Conservation (phyloP, 768 basidiomycete genomes). For the Tricholoma saponaceum region DNA sequence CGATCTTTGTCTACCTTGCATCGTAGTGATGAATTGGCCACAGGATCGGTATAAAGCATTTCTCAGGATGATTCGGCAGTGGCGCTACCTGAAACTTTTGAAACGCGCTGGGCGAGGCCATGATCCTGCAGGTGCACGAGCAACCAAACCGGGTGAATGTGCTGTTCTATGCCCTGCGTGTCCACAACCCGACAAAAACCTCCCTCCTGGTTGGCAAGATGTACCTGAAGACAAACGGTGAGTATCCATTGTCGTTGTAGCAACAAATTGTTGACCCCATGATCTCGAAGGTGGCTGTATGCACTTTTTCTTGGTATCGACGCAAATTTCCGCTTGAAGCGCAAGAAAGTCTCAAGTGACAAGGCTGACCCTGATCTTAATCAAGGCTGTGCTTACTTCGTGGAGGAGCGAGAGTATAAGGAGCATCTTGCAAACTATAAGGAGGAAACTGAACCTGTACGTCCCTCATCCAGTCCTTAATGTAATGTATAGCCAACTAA, state of each 20-base stretch:
- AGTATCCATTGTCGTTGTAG: background rate
- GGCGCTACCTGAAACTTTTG: constrained; percentile 13
- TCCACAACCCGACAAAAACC: constrained; percentile 20
- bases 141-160: constrained; percentile 11
- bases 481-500: background rate
- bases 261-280: background rate
- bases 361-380: constrained; percentile 12
- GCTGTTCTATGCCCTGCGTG: constrained; percentile 25
- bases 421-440: constrained; percentile 14
- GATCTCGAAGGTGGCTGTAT: constrained; percentile 10
- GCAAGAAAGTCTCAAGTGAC: constrained; percentile 14
- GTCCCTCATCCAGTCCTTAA: background rate
- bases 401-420: constrained; percentile 14
- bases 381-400: constrained; percentile 9
- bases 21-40: background rate
- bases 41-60: constrained; percentile 19
- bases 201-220: constrained; percentile 17
- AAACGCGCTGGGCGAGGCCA: constrained; percentile 16
- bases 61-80: constrained; percentile 14
- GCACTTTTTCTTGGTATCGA: constrained; percentile 9
- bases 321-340: constrained; percentile 18
- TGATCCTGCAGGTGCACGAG: constrained; percentile 8
- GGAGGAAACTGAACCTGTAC: constrained; percentile 16
- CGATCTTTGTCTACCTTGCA: background rate
- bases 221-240: constrained; percentile 9